phyloP scores from a whole-genome alignment of 345 rosid genomes.

The Microcos paniculata region DNA sequence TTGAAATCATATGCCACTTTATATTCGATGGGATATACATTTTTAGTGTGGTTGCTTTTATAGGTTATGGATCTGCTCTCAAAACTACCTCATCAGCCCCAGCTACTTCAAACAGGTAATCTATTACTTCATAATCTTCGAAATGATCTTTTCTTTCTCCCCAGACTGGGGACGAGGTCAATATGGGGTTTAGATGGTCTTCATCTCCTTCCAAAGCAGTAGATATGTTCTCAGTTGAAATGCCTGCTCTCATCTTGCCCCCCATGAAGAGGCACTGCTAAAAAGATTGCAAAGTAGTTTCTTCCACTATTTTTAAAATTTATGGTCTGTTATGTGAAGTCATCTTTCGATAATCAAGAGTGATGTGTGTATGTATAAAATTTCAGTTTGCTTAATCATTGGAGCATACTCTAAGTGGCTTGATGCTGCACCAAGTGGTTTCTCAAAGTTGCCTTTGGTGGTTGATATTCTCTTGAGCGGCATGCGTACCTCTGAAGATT shows the following conservation, averaged over 20 bases:
- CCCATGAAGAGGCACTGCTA: neutral
- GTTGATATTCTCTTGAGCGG: slow-evolving; percentile 75
- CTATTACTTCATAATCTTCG: neutral
- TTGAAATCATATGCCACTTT: neutral
- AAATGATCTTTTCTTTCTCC: neutral
- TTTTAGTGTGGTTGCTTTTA: slow-evolving; percentile 10
- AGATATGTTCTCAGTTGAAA: neutral
- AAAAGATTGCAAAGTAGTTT: neutral
- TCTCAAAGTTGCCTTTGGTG: slow-evolving; percentile 70
- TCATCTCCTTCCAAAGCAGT: neutral
- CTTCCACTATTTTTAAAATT: slow-evolving; percentile 1
- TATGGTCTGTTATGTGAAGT: slow-evolving; percentile 10
- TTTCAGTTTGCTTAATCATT: slow-evolving; percentile 91
- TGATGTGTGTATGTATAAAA: slow-evolving; percentile 14
- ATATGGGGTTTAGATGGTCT: neutral
- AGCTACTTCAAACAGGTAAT: slow-evolving; percentile 89
- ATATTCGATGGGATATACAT: neutral
- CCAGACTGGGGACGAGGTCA: neutral
- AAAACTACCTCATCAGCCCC: slow-evolving; percentile 86
- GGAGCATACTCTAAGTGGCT: slow-evolving; percentile 99
- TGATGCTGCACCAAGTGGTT: slow-evolving; percentile 69
- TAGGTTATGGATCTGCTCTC: slow-evolving; percentile 90
- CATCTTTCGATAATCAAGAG: slow-evolving; percentile 11
- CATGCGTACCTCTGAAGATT: slow-evolving; percentile 94
- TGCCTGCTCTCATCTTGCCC: neutral